phyloP scores from a whole-genome alignment of 306 rosid species.

The Corylus avellana region DNA sequence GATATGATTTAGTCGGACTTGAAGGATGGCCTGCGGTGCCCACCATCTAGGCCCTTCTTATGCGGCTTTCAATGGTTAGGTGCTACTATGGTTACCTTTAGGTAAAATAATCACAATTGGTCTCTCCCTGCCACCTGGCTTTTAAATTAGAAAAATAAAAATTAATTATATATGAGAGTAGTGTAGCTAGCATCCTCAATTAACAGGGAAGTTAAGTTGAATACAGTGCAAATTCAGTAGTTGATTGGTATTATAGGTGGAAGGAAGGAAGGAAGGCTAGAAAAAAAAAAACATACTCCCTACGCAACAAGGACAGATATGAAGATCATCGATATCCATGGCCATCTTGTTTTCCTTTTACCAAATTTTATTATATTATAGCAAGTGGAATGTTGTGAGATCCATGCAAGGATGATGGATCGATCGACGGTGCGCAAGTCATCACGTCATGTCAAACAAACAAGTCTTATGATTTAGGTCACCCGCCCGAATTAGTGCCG shows the following conservation, averaged over 20 bases:
- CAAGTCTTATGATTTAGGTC: conserved; percentile 50
- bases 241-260: not conserved
- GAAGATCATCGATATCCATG: not conserved
- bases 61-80: too few relatives aligned
- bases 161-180: too few relatives aligned
- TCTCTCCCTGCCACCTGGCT: too few relatives aligned
- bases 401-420: not conserved
- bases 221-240: not conserved
- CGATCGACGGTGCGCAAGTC: not conserved
- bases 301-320: not conserved
- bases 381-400: conserved; percentile 36
- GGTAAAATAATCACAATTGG: too few relatives aligned
- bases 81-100: too few relatives aligned
- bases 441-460: conserved; percentile 8
- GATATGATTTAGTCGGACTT: too few relatives aligned
- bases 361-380: conserved; percentile 4
- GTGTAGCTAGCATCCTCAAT: too few relatives aligned
- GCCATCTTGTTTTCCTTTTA: not conserved
- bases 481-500: conserved; percentile 47
- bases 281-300: not conserved
- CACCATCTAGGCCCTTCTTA: too few relatives aligned
- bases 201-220: not conserved
- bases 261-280: not conserved
- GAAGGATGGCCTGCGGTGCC: too few relatives aligned
- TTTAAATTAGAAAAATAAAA: too few relatives aligned